Conservation (phyloP, 805 yeast genomes). For the Saturnispora serradocipensis region DNA sequence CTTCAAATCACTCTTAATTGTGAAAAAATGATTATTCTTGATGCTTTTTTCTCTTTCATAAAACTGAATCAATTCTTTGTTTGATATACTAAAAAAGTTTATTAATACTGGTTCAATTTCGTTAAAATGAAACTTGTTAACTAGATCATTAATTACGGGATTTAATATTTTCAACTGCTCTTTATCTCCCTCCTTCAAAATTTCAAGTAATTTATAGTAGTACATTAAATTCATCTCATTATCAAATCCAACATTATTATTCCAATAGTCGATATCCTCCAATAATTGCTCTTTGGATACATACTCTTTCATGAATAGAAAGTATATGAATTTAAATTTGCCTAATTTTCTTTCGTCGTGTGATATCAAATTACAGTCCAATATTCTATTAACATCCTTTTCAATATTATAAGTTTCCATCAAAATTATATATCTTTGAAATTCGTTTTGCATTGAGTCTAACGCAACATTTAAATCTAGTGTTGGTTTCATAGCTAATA, state of each 20-base stretch:
- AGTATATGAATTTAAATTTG: constrained; percentile 4
- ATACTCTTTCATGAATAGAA: background rate
- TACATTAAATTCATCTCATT: background rate
- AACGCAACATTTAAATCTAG: background rate
- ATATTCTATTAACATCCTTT: background rate
- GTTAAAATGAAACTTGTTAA: background rate
- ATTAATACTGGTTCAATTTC: background rate
- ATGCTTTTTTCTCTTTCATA: background rate
- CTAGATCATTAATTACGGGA: background rate
- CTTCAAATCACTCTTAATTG: background rate
- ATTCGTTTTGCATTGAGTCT: background rate
- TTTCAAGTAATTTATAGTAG: background rate
- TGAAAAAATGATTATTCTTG: background rate
- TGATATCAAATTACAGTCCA: background rate
- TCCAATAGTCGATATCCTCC: background rate
- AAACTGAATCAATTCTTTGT: background rate
- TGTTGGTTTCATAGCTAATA: background rate
- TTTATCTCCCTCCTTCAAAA: background rate
- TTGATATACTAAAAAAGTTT: background rate
- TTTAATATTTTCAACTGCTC: background rate
- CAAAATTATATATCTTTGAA: background rate
- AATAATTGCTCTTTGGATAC: background rate
- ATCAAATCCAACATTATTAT: background rate
- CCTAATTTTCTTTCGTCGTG: background rate
- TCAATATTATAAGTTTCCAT: background rate